These are phyloP conservation scores for Coemansia sp. DNA, from an alignment of 192 early-diverging fungal species.

Conservation along the genomic window DNA sequence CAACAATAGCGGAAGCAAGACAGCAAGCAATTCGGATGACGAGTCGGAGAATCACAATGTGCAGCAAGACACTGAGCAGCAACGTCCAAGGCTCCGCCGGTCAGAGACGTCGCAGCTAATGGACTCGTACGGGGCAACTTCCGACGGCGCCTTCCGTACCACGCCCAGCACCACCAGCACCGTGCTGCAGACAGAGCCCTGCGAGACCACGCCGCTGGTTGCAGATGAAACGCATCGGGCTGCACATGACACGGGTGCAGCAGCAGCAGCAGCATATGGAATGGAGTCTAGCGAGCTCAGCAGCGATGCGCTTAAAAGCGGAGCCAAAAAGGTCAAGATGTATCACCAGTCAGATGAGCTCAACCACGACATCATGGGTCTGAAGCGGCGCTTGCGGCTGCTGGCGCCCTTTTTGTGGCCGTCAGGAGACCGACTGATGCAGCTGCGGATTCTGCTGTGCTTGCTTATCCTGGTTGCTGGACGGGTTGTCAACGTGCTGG, in stretches of 20 bases:
- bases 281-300: neutral
- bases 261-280: neutral
- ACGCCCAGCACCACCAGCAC: constrained; percentile 20
- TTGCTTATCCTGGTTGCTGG: constrained; percentile 64
- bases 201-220: constrained; percentile 30
- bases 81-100: neutral
- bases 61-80: neutral
- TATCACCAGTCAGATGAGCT: constrained; percentile 53
- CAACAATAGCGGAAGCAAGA: neutral
- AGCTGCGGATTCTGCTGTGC: constrained; percentile 68
- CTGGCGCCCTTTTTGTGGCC: constrained; percentile 89
- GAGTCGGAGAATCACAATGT: neutral
- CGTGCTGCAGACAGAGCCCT: constrained; percentile 10
- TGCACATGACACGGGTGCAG: neutral
- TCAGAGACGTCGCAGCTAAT: neutral
- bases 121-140: constrained; percentile 18
- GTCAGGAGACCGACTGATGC: constrained; percentile 55
- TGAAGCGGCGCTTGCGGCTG: constrained; percentile 56
- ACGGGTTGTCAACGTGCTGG: constrained; percentile 76
- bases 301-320: constrained; percentile 39
- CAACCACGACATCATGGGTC: constrained; percentile 41
- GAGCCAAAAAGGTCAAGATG: constrained; percentile 47
- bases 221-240: constrained; percentile 2
- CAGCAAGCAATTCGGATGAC: neutral
- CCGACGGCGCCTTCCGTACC: constrained; percentile 4